Percentiles rank a stretch among this genome's conserved stretches.
phyloP scores from a whole-genome alignment of 345 rosid species.

The Populus tremula region DNA sequence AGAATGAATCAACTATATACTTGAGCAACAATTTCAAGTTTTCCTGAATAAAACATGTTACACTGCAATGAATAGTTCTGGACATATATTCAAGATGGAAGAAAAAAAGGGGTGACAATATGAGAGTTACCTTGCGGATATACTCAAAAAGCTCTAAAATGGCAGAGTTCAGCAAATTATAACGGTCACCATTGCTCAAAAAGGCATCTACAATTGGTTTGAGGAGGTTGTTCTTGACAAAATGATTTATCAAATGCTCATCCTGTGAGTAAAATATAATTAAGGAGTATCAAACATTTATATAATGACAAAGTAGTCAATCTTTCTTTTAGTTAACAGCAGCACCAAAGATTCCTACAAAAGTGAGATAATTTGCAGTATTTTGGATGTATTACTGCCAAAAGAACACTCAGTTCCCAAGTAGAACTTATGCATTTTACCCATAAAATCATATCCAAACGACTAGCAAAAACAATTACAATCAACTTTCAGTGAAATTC shows the following conservation, averaged over 20 bases:
- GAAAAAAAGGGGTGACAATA: slow-evolving; percentile 1
- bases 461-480: too few species aligned
- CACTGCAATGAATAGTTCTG: slow-evolving; percentile 17
- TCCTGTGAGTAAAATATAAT: slow-evolving; percentile 51
- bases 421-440: too few species aligned
- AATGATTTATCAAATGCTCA: slow-evolving; percentile 72
- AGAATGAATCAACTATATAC: slow-evolving; percentile 77
- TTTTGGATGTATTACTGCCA: neutral
- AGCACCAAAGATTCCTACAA: neutral
- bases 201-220: slow-evolving; percentile 84
- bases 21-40: slow-evolving; percentile 69
- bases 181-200: slow-evolving; percentile 81
- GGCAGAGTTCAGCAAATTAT: slow-evolving; percentile 87
- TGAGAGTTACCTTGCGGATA: slow-evolving; percentile 70
- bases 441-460: too few species aligned
- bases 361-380: neutral
- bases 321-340: neutral
- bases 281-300: slow-evolving; percentile 6
- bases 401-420: neutral
- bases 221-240: slow-evolving; percentile 80
- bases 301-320: neutral
- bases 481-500: too few species aligned
- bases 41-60: slow-evolving; percentile 51
- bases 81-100: slow-evolving; percentile 11
- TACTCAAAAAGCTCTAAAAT: slow-evolving; percentile 88